Percentiles rank a stretch among this genome's conserved stretches.
These are phyloP conservation scores for Rhizopogon rudus DNA, from an alignment of 768 basidiomycete genomes.

Conservation along the genomic window DNA sequence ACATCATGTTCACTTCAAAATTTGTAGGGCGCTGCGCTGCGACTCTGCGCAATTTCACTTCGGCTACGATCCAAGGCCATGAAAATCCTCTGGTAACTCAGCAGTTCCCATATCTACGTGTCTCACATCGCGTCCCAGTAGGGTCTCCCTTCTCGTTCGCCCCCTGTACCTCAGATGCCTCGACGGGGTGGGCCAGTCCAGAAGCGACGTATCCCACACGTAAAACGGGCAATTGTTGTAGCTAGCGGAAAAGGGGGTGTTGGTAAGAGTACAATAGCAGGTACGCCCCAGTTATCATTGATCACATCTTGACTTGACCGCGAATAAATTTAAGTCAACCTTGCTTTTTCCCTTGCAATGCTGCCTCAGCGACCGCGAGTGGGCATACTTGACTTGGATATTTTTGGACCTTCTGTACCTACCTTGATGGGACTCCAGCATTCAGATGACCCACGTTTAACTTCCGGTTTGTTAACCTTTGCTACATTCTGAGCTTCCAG, in stretches of 20 bases:
- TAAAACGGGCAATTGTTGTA: slow-evolving; percentile 76
- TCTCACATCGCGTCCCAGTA: slow-evolving; percentile 19
- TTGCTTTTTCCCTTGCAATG: slow-evolving; percentile 69
- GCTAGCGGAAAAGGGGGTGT: slow-evolving; percentile 96
- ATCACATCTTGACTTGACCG: not conserved
- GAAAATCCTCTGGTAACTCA: slow-evolving; percentile 52
- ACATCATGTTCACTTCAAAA: slow-evolving; percentile 5
- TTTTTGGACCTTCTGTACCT: slow-evolving; percentile 93
- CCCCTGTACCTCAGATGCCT: slow-evolving; percentile 53
- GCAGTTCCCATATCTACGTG: not conserved
- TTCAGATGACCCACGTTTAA: slow-evolving; percentile 73
- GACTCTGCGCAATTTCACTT: slow-evolving; percentile 15
- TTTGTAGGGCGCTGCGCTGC: not conserved
- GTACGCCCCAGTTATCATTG: slow-evolving; percentile 34
- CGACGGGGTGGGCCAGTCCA: slow-evolving; percentile 47
- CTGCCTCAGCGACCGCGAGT: slow-evolving; percentile 50
- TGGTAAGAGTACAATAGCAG: slow-evolving; percentile 91
- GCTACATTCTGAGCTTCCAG: not conserved
- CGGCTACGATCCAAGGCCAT: slow-evolving; percentile 28
- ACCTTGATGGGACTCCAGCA: slow-evolving; percentile 87
- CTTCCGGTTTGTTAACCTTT: slow-evolving; percentile 47
- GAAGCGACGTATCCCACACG: slow-evolving; percentile 62
- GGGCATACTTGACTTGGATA: slow-evolving; percentile 89
- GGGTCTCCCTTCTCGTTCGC: slow-evolving; percentile 28
- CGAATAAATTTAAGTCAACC: slow-evolving; percentile 51